Conservation (phyloP, 1,284 basidiomycete genomes). For the Farysia itapuensis region DNA sequence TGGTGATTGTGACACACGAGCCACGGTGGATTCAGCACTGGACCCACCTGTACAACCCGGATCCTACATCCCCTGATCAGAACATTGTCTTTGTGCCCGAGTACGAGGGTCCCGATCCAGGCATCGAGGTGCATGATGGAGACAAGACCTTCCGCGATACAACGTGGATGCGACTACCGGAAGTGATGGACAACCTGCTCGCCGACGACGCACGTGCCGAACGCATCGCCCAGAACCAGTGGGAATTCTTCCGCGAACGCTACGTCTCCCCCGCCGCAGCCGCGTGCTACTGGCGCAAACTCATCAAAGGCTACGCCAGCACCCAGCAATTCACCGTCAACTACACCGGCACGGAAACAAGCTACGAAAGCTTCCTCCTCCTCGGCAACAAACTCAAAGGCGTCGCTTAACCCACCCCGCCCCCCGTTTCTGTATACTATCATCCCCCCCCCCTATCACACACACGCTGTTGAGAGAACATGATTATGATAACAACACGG, state of each 20-base stretch:
- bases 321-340: conserved; percentile 37
- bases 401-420: no score
- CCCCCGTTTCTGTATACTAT: no score
- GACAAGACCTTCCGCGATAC: conserved; percentile 15
- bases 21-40: conserved; percentile 54
- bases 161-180: conserved; percentile 48
- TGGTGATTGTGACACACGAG: conserved; percentile 52
- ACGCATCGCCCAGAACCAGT: conserved; percentile 51
- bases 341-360: conserved; percentile 46
- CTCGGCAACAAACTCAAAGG: conserved; percentile 28
- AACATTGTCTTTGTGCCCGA: conserved; percentile 55
- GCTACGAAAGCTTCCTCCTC: conserved; percentile 47
- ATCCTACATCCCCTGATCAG: conserved; percentile 46
- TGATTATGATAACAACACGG: background rate
- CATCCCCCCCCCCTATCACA: no score
- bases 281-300: conserved; percentile 50
- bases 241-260: conserved; percentile 46
- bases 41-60: conserved; percentile 53
- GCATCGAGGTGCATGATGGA: conserved; percentile 35
- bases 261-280: conserved; percentile 44
- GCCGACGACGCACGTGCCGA: conserved; percentile 38
- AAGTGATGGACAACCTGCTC: conserved; percentile 47
- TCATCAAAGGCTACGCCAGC: conserved; percentile 27
- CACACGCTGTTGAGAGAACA: background rate
- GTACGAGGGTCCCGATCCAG: conserved; percentile 12